Percentiles rank a stretch among this genome's conserved stretches.
Evolutionary conservation across 2,329 filamentous ascomycete species (phyloP).

Genomic region (Chaetomium olivaceum): DNA sequence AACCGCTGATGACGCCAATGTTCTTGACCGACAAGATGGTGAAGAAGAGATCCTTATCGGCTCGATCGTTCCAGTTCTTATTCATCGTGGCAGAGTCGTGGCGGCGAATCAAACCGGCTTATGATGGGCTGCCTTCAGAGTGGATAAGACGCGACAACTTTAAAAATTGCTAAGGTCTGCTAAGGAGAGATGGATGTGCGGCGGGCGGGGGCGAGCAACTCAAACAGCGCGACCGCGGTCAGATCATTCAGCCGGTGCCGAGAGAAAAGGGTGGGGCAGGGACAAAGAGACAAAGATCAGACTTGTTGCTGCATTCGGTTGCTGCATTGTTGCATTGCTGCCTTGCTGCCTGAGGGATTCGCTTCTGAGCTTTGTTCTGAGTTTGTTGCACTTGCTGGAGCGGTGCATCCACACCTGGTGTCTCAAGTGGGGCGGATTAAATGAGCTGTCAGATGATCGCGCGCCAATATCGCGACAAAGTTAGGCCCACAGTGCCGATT

Average conservation of each 20-base stretch:
- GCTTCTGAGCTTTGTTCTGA: too few relatives aligned
- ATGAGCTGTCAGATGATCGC: slow-evolving; percentile 31
- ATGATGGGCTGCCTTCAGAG: slow-evolving; percentile 16
- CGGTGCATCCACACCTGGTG: neutral
- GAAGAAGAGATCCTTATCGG: slow-evolving; percentile 64
- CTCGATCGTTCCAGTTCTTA: slow-evolving; percentile 63
- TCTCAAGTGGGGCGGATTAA: neutral
- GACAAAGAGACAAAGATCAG: neutral
- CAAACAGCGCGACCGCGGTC: slow-evolving; percentile 26
- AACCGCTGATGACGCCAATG: slow-evolving; percentile 62
- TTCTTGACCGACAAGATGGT: slow-evolving; percentile 63
- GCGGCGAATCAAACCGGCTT: neutral
- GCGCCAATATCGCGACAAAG: slow-evolving; percentile 31
- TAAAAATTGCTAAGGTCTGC: slow-evolving; percentile 35
- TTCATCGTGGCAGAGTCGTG: slow-evolving; percentile 45
- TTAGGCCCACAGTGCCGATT: slow-evolving; percentile 11
- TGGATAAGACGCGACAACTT: slow-evolving; percentile 26
- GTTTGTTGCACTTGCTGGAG: too few relatives aligned
- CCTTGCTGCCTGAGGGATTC: slow-evolving; percentile 13
- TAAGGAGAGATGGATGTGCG: slow-evolving; percentile 33
- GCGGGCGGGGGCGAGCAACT: slow-evolving; percentile 20
- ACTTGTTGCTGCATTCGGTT: too few relatives aligned
- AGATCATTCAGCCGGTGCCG: slow-evolving; percentile 29
- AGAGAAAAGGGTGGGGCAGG: neutral
- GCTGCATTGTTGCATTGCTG: neutral